phyloP scores from a whole-genome alignment of 202 grass and related monocot genomes.

The Cymbopogon flexuosus region DNA sequence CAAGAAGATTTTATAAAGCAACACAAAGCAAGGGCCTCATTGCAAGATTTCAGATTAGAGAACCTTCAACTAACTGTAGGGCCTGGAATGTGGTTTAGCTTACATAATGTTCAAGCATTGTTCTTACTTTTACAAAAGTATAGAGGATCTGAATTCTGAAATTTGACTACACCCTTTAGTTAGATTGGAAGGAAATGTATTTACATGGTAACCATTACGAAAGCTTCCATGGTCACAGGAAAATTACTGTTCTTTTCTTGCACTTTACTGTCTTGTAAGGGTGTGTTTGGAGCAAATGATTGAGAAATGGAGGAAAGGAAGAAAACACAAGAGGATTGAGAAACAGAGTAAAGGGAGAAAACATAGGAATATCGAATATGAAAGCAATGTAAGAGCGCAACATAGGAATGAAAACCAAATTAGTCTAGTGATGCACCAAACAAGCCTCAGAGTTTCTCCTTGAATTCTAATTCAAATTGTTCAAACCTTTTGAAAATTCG shows the following conservation, averaged over 20 bases:
- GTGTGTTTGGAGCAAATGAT: not conserved
- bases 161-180: not conserved
- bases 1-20: not conserved
- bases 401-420: not conserved
- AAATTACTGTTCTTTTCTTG: not conserved
- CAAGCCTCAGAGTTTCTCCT: not conserved
- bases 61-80: not conserved
- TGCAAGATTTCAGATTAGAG: constrained; percentile 2
- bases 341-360: not conserved
- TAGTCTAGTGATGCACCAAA: not conserved
- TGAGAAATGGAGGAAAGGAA: not conserved
- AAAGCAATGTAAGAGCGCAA: too few species aligned
- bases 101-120: not conserved
- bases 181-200: constrained; percentile 20
- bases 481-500: not conserved
- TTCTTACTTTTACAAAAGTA: not conserved
- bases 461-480: not conserved
- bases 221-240: not conserved
- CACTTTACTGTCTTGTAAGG: not conserved
- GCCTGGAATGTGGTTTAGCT: not conserved
- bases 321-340: not conserved
- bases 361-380: too few species aligned
- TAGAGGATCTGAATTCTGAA: not conserved
- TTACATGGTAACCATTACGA: too few species aligned
- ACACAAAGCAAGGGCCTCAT: not conserved